Conservation (phyloP, 768 basidiomycete genomes). For the Podaxis sp. region DNA sequence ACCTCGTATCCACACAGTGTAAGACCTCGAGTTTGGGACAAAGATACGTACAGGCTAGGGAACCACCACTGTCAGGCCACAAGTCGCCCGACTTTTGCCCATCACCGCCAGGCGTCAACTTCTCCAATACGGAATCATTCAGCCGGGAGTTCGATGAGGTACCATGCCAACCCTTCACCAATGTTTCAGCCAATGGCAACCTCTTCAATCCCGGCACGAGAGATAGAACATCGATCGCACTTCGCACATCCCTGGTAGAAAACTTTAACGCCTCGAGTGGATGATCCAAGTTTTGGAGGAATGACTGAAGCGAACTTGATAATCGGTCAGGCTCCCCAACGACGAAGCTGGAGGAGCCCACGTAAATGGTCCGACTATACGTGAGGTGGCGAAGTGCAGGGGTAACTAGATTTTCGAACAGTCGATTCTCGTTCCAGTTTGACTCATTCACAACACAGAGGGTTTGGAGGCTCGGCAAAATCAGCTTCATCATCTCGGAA, state of each 20-base stretch:
- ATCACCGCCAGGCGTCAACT: neutral
- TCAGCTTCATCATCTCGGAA: neutral
- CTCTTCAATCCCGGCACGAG: slow-evolving; percentile 4
- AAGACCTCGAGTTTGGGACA: neutral
- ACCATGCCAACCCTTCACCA: neutral
- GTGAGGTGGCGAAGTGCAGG: slow-evolving; percentile 1
- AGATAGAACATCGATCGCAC: neutral
- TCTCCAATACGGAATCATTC: neutral
- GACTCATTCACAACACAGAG: neutral
- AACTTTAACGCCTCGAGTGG: slow-evolving; percentile 3
- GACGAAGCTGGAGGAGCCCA: neutral
- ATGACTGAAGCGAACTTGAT: neutral
- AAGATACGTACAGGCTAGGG: neutral
- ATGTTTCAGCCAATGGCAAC: neutral
- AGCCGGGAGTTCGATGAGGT: neutral
- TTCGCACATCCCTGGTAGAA: neutral
- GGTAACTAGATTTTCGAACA: neutral
- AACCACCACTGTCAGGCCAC: neutral
- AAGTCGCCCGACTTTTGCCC: neutral
- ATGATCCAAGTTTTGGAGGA: neutral
- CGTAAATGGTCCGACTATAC: neutral
- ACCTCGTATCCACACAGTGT: neutral
- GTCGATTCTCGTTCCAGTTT: neutral
- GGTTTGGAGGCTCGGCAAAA: neutral
- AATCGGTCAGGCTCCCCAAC: neutral